These are phyloP conservation scores for Closterium sp. DNA, from an alignment of 139 green algal genomes.

Conservation along the genomic window DNA sequence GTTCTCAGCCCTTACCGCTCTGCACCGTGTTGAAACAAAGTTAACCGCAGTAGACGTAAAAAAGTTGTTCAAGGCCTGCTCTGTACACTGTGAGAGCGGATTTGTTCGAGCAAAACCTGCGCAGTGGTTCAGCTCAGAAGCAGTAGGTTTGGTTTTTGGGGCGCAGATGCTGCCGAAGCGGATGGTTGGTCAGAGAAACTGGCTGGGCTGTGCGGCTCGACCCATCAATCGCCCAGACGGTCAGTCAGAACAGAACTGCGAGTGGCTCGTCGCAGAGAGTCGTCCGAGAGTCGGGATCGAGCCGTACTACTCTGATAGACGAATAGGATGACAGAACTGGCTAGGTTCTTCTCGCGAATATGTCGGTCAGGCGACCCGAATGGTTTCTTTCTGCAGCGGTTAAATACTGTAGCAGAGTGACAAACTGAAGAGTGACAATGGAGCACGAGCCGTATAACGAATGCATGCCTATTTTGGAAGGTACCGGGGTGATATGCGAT, in stretches of 20 bases:
- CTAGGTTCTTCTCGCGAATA: not conserved
- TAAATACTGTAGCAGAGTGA: too few relatives aligned
- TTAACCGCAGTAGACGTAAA: too few relatives aligned
- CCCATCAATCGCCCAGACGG: not conserved
- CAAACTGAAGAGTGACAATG: not conserved
- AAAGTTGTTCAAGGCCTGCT: too few relatives aligned
- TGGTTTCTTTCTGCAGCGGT: not conserved
- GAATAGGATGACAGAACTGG: not conserved
- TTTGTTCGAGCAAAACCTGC: too few relatives aligned
- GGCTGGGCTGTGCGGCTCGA: not conserved
- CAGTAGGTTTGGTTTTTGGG: too few relatives aligned
- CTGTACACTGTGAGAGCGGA: too few relatives aligned
- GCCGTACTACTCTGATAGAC: not conserved
- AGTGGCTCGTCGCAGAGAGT: not conserved
- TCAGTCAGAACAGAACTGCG: not conserved
- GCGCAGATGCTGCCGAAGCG: too few relatives aligned
- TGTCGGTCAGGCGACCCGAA: not conserved
- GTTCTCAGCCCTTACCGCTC: too few relatives aligned
- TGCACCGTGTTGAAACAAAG: too few relatives aligned
- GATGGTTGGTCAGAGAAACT: not conserved
- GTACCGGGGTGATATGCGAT: not conserved
- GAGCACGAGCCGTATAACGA: not conserved
- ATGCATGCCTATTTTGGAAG: not conserved
- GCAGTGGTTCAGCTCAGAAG: too few relatives aligned
- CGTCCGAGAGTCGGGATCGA: not conserved